These are phyloP conservation scores for Epipyxis sp. DNA, from an alignment of 108 stramenopile genomes.

Conservation along the genomic window DNA sequence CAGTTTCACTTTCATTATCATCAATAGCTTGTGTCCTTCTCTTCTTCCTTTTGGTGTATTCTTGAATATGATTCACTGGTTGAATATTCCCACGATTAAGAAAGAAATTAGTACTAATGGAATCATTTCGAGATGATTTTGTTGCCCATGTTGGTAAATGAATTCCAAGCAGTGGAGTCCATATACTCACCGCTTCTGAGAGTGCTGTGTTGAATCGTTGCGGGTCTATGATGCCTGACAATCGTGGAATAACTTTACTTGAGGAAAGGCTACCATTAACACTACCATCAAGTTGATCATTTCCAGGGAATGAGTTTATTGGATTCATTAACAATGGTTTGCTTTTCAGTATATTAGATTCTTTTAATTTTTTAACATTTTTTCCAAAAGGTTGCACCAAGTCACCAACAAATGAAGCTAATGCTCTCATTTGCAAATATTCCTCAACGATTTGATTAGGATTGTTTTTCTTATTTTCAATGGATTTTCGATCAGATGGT, in stretches of 20 bases:
- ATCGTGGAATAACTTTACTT: neutral
- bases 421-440: conserved; percentile 14
- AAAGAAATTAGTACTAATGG: no score
- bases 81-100: no score
- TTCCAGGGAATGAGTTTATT: no score
- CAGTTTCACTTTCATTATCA: no score
- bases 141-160: conserved; percentile 8
- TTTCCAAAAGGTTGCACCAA: neutral
- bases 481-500: neutral
- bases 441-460: conserved; percentile 2
- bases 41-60: no score
- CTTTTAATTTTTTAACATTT: neutral
- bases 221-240: neutral
- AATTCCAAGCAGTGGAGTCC: conserved; percentile 12
- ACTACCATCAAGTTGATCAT: neutral
- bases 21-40: no score
- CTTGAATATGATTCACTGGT: no score
- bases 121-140: no score
- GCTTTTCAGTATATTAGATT: no score
- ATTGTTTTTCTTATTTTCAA: neutral
- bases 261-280: neutral
- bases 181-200: conserved; percentile 9
- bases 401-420: conserved; percentile 29
- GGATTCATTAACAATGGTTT: no score
- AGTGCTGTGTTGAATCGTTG: conserved; percentile 3